Evolutionary conservation across 495 filamentous ascomycete species (phyloP).

Genomic region (Podospora sp.): DNA sequence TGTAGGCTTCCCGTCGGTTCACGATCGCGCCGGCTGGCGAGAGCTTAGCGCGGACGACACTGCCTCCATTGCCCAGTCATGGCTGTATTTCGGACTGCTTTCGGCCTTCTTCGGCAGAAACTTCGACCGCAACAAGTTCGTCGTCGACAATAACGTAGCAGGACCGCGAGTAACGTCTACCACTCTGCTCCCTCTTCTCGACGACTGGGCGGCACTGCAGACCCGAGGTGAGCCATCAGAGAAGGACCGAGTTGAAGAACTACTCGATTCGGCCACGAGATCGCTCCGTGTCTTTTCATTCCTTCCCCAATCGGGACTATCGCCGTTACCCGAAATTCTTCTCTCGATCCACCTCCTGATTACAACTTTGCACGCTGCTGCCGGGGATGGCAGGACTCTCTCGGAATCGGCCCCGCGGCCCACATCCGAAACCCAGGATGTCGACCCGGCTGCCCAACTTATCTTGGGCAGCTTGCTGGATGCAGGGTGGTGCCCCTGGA

Average conservation of each 20-base stretch:
- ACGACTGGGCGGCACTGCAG: not conserved
- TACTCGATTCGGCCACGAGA: not conserved
- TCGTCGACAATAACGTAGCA: not conserved
- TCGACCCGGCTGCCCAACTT: not conserved
- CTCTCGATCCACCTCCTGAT: slow-evolving; percentile 4
- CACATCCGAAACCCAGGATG: not conserved
- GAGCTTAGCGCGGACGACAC: slow-evolving; percentile 1
- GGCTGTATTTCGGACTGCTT: slow-evolving; percentile 12
- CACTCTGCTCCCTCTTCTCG: not conserved
- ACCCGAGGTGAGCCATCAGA: not conserved
- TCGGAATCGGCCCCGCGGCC: not conserved
- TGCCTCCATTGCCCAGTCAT: not conserved
- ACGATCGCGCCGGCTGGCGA: not conserved
- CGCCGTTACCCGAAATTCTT: slow-evolving; percentile 8
- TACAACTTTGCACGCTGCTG: not conserved
- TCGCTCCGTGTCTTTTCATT: not conserved
- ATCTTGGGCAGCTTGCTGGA: not conserved
- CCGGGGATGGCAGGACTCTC: not conserved
- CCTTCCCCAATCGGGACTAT: not conserved
- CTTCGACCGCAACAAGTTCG: not conserved
- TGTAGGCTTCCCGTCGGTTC: not conserved
- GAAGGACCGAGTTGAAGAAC: not conserved
- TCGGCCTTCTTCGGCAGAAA: not conserved
- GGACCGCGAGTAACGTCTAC: not conserved
- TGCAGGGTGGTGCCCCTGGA: slow-evolving; percentile 5